Evolutionary conservation across 1,139 yeast species (phyloP).

Genomic region (Magnusiomyces sp.): DNA sequence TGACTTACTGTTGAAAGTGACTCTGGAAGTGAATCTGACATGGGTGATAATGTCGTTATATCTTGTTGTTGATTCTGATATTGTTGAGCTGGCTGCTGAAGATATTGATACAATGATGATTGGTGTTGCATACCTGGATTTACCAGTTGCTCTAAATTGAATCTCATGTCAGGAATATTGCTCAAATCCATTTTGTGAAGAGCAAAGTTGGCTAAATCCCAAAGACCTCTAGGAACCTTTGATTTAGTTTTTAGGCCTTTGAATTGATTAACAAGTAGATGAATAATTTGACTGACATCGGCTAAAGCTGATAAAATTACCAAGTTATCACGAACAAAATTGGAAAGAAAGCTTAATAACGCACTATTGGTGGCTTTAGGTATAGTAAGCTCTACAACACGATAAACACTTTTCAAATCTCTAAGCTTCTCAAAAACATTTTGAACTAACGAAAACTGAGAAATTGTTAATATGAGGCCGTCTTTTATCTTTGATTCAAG

Average conservation of each 20-base stretch:
- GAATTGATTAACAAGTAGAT: slow-evolving; percentile 20
- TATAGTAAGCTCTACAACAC: slow-evolving; percentile 18
- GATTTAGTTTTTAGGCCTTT: slow-evolving; percentile 19
- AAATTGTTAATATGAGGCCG: slow-evolving; percentile 6
- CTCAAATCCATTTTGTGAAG: slow-evolving; percentile 14
- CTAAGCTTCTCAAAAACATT: slow-evolving; percentile 18
- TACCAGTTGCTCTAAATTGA: slow-evolving; percentile 20
- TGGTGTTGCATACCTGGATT: slow-evolving; percentile 14
- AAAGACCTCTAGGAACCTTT: slow-evolving; percentile 22
- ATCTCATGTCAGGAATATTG: slow-evolving; percentile 6
- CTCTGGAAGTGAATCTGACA: slow-evolving; percentile 19
- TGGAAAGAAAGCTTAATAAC: slow-evolving; percentile 23
- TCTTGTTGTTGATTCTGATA: slow-evolving; percentile 13
- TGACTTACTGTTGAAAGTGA: slow-evolving; percentile 3
- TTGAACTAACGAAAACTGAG: slow-evolving; percentile 22
- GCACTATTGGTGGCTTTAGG: slow-evolving; percentile 16
- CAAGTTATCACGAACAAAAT: slow-evolving; percentile 19
- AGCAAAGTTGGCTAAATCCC: slow-evolving; percentile 22
- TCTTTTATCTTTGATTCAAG: slow-evolving; percentile 4
- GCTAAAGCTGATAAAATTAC: slow-evolving; percentile 23
- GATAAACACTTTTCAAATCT: slow-evolving; percentile 21
- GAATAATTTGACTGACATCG: slow-evolving; percentile 20
- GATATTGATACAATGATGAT: too few relatives aligned
- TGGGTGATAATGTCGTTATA: slow-evolving; percentile 25
- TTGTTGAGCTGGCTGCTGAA: too few relatives aligned